Conservation (phyloP, 2,329 filamentous ascomycete species). For the Trichoderma arundinaceum region DNA sequence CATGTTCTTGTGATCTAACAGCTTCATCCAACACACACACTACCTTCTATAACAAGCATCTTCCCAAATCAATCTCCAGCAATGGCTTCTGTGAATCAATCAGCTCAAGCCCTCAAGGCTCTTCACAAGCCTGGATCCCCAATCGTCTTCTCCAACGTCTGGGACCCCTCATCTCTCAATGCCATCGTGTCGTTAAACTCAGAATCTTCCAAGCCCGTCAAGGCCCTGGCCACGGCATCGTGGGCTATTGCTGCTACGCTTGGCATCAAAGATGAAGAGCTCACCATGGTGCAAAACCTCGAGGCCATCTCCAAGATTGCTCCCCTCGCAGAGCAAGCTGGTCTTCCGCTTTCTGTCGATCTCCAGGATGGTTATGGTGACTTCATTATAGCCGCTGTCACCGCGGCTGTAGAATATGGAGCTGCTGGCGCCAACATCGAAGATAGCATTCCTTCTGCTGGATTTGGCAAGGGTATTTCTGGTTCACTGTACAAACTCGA, state of each 20-base stretch:
- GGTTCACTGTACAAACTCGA: constrained; percentile 47
- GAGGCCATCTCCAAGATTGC: constrained; percentile 53
- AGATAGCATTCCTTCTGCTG: constrained; percentile 50
- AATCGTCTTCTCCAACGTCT: constrained; percentile 61
- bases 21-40: not conserved
- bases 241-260: constrained; percentile 56
- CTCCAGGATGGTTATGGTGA: constrained; percentile 65
- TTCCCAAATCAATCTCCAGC: not conserved
- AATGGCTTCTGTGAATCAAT: constrained; percentile 37
- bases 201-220: constrained; percentile 44
- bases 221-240: constrained; percentile 56
- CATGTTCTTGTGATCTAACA: not conserved
- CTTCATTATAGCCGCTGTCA: constrained; percentile 52
- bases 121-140: constrained; percentile 59
- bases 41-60: not conserved
- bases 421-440: constrained; percentile 66
- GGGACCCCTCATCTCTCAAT: constrained; percentile 57
- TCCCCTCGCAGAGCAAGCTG: constrained; percentile 46
- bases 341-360: constrained; percentile 61
- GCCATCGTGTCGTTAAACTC: constrained; percentile 52
- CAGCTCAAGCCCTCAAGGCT: constrained; percentile 46
- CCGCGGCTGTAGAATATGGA: constrained; percentile 54
- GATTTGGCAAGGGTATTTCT: constrained; percentile 44
- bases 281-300: constrained; percentile 59
- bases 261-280: constrained; percentile 53